These are phyloP conservation scores for Colletotrichum lentis DNA, from an alignment of 2,329 filamentous ascomycete genomes.

Conservation along the genomic window DNA sequence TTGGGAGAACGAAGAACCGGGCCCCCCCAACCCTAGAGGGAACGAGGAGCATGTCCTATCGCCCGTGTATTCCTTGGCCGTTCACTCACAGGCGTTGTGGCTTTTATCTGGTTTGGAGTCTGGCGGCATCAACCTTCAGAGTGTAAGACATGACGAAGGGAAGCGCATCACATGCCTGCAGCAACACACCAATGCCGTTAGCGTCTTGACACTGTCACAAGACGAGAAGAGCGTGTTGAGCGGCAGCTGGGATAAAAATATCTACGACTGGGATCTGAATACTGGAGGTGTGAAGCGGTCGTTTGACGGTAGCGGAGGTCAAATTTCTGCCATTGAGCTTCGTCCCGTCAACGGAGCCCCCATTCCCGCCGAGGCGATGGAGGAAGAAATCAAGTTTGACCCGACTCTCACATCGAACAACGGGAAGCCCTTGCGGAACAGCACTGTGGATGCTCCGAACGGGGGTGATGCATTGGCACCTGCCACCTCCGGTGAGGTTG, in stretches of 20 bases:
- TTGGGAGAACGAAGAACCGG: slow-evolving; percentile 94
- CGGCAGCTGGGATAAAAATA: slow-evolving; percentile 94
- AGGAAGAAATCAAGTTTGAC: slow-evolving; percentile 65
- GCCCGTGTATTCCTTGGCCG: slow-evolving; percentile 92
- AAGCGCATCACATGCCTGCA: slow-evolving; percentile 84
- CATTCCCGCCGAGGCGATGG: slow-evolving; percentile 75
- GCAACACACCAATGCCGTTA: slow-evolving; percentile 90
- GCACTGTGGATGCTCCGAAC: slow-evolving; percentile 47
- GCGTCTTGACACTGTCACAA: slow-evolving; percentile 79
- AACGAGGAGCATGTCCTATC: slow-evolving; percentile 74
- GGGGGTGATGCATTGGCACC: slow-evolving; percentile 8
- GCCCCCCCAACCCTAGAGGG: slow-evolving; percentile 49
- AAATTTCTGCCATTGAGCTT: slow-evolving; percentile 88
- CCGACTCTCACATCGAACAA: slow-evolving; percentile 80
- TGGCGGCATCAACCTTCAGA: slow-evolving; percentile 91
- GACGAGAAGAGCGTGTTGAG: slow-evolving; percentile 90
- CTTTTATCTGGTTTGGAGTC: slow-evolving; percentile 89
- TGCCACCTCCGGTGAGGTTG: slow-evolving; percentile 53
- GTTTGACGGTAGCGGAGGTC: slow-evolving; percentile 80
- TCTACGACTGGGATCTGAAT: slow-evolving; percentile 95
- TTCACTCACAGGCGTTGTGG: slow-evolving; percentile 91
- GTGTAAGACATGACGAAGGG: slow-evolving; percentile 92
- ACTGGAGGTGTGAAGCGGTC: slow-evolving; percentile 78
- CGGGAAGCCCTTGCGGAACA: slow-evolving; percentile 65
- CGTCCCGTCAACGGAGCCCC: slow-evolving; percentile 79